Evolutionary conservation across 805 yeast species (phyloP).

Genomic region (Candida easanensis): DNA sequence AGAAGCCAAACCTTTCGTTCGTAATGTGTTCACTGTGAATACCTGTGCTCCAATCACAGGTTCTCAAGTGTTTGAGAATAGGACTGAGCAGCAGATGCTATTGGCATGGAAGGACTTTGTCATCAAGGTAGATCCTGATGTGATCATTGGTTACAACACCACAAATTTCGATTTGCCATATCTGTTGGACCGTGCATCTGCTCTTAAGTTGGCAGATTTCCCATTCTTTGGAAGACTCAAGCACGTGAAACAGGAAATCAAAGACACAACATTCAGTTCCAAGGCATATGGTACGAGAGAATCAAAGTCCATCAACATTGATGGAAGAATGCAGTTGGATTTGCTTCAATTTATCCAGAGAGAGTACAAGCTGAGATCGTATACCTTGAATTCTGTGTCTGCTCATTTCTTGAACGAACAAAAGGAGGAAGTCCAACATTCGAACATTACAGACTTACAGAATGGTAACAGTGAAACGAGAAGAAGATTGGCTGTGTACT

Average conservation of each 20-base stretch:
- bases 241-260: conserved; percentile 68
- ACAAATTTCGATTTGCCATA: conserved; percentile 96
- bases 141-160: conserved; percentile 93
- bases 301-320: conserved; percentile 85
- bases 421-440: conserved; percentile 97
- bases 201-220: conserved; percentile 61
- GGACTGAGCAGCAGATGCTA: conserved; percentile 79
- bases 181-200: conserved; percentile 79
- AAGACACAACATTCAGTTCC: conserved; percentile 82
- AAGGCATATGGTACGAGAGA: conserved; percentile 97
- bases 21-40: conserved; percentile 91
- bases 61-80: conserved; percentile 76
- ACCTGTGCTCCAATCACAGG: conserved; percentile 94
- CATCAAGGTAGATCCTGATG: conserved; percentile 86
- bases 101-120: conserved; percentile 85
- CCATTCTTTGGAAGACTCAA: conserved; percentile 84
- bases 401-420: conserved; percentile 93
- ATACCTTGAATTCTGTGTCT: conserved; percentile 92
- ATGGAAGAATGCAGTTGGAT: conserved; percentile 95
- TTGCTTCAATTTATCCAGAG: conserved; percentile 89
- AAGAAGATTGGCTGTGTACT: conserved; percentile 92
- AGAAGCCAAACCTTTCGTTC: conserved; percentile 80
- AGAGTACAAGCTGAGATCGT: conserved; percentile 91
- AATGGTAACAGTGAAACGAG: conserved; percentile 91
- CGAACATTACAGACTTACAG: conserved; percentile 91